phyloP scores from a whole-genome alignment of 2,329 filamentous ascomycete species.

The Colletotrichum agaves region DNA sequence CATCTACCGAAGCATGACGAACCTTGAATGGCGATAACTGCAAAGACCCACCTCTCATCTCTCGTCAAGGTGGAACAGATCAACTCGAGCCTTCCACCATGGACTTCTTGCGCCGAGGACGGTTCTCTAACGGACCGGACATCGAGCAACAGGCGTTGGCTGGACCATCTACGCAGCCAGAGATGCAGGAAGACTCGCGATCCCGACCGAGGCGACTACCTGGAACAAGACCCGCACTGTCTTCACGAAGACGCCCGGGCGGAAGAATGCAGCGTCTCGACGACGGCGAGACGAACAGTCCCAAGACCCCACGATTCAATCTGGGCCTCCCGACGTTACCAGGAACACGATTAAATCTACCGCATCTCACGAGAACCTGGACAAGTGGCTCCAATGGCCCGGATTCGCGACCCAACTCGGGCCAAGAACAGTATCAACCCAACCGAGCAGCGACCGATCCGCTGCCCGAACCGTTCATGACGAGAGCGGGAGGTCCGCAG shows the following conservation, averaged over 20 bases:
- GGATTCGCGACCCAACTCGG: constrained; percentile 15
- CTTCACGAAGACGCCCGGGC: constrained; percentile 9
- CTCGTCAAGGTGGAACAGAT: neutral
- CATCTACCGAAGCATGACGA: constrained; percentile 19
- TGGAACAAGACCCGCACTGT: constrained; percentile 17
- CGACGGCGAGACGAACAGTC: constrained; percentile 50
- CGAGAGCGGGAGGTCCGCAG: constrained; percentile 2
- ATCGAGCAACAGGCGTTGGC: constrained; percentile 32
- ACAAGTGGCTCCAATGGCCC: constrained; percentile 48
- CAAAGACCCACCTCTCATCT: neutral
- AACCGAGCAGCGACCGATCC: constrained; percentile 32
- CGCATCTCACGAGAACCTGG: constrained; percentile 53
- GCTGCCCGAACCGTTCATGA: constrained; percentile 31
- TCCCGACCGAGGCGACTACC: constrained; percentile 17
- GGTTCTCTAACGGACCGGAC: constrained; percentile 6
- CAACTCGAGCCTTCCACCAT: constrained; percentile 1
- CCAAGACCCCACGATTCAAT: constrained; percentile 59
- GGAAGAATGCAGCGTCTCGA: constrained; percentile 28
- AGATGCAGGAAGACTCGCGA: constrained; percentile 30
- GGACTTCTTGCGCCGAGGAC: constrained; percentile 32
- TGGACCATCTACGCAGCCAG: constrained; percentile 26
- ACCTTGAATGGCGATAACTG: constrained; percentile 14
- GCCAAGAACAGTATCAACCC: constrained; percentile 40
- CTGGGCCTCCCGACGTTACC: constrained; percentile 52
- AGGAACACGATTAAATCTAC: constrained; percentile 54